Evolutionary conservation across 805 yeast genomes (phyloP).

Genomic region (Wickerhamiella lipophila): DNA sequence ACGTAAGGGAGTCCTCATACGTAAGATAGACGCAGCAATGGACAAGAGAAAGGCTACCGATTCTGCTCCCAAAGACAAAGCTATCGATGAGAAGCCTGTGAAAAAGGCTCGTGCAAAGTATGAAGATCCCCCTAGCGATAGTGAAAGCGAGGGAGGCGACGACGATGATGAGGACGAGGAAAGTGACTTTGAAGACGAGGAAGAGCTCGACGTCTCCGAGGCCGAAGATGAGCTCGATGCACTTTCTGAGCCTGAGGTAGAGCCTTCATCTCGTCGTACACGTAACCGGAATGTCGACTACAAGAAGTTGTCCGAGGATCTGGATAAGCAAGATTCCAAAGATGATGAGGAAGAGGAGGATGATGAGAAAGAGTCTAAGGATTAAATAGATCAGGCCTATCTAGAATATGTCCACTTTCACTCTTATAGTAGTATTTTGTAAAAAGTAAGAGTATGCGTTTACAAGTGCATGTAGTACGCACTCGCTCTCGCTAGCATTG

Average conservation of each 20-base stretch:
- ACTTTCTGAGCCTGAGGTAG: constrained; percentile 67
- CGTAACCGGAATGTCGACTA: constrained; percentile 58
- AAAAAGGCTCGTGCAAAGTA: constrained; percentile 31
- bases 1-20: not conserved
- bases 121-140: constrained; percentile 30
- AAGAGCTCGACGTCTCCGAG: constrained; percentile 21
- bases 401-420: not conserved
- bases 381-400: not conserved
- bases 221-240: constrained; percentile 17
- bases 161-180: constrained; percentile 56
- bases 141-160: constrained; percentile 24
- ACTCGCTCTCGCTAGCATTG: not conserved
- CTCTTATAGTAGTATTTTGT: not conserved
- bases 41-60: constrained; percentile 11
- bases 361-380: constrained; percentile 32
- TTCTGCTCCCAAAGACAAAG: constrained; percentile 17
- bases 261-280: constrained; percentile 71
- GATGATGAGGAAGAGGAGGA: constrained; percentile 37
- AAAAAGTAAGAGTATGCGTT: not conserved
- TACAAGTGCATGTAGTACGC: not conserved
- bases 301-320: constrained; percentile 61
- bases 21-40: not conserved
- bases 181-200: constrained; percentile 35
- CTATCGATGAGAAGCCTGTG: constrained; percentile 17
- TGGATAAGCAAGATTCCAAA: constrained; percentile 38